Conservation (phyloP, 1,284 basidiomycete genomes). For the Cutaneotrichosporon cavernicola region DNA sequence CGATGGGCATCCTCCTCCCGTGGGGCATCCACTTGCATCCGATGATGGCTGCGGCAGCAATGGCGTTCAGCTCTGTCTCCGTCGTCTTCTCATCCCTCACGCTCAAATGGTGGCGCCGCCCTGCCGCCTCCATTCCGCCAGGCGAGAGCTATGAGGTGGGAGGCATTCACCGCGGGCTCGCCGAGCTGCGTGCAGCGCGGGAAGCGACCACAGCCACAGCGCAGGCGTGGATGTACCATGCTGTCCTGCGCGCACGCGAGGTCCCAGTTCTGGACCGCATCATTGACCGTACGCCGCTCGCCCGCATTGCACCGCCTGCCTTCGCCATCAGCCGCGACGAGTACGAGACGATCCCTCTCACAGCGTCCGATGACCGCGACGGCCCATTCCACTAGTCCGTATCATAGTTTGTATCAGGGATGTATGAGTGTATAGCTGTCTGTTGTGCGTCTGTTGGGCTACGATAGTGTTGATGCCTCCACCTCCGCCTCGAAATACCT, state of each 20-base stretch:
- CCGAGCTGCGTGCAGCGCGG: conserved; percentile 25
- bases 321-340: conserved; percentile 23
- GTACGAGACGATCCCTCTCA: conserved; percentile 45
- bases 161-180: conserved; percentile 40
- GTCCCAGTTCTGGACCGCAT: conserved; percentile 24
- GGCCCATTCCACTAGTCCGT: background rate
- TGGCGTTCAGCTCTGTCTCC: conserved; percentile 96
- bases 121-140: conserved; percentile 66
- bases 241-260: conserved; percentile 15
- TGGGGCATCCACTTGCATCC: conserved; percentile 91
- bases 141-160: conserved; percentile 56
- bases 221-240: conserved; percentile 15
- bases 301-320: conserved; percentile 22
- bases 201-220: background rate
- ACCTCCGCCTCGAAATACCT: background rate
- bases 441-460: background rate
- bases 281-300: conserved; percentile 29
- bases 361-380: background rate
- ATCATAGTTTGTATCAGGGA: background rate
- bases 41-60: conserved; percentile 96
- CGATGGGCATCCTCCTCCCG: conserved; percentile 94
- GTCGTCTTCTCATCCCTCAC: conserved; percentile 88
- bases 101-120: conserved; percentile 80
- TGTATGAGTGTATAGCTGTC: background rate
- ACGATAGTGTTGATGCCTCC: background rate